phyloP scores from a whole-genome alignment of 1,284 basidiomycete genomes.

The Sporisorium iseilematis-ciliati region DNA sequence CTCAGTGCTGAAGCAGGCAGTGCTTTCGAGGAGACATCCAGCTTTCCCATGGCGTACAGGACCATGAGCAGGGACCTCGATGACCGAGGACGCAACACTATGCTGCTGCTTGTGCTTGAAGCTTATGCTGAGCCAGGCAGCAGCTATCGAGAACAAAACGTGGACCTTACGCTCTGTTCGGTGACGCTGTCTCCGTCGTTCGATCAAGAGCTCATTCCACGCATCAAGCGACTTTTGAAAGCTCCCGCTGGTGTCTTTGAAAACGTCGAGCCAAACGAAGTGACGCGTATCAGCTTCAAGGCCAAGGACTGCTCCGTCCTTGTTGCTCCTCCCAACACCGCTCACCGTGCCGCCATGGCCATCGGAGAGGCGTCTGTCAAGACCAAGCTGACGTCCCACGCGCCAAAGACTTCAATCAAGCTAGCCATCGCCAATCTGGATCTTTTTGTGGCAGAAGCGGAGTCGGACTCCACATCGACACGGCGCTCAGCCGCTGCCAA shows the following conservation, averaged over 20 bases:
- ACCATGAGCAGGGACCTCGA: slow-evolving; percentile 38
- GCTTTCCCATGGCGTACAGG: slow-evolving; percentile 26
- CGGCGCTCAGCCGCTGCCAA: neutral
- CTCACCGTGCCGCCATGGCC: slow-evolving; percentile 38
- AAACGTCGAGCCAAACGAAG: slow-evolving; percentile 88
- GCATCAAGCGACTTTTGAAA: slow-evolving; percentile 79
- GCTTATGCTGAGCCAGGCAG: slow-evolving; percentile 78
- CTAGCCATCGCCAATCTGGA: slow-evolving; percentile 35
- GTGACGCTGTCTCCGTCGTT: slow-evolving; percentile 78
- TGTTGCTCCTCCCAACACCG: slow-evolving; percentile 26
- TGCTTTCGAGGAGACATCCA: slow-evolving; percentile 11
- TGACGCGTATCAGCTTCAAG: slow-evolving; percentile 76
- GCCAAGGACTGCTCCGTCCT: slow-evolving; percentile 38
- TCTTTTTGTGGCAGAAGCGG: slow-evolving; percentile 37
- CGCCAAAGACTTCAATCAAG: slow-evolving; percentile 51
- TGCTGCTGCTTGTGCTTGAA: slow-evolving; percentile 78
- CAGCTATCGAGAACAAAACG: slow-evolving; percentile 79
- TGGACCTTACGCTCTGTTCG: slow-evolving; percentile 78
- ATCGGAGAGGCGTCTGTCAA: slow-evolving; percentile 52
- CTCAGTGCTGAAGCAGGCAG: slow-evolving; percentile 24
- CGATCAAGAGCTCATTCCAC: slow-evolving; percentile 77
- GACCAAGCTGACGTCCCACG: slow-evolving; percentile 55
- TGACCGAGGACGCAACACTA: slow-evolving; percentile 43
- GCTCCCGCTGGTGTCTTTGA: slow-evolving; percentile 94
- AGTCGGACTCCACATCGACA: neutral